Conservation (phyloP, 257 asterid genomes). For the Solanum chilense region DNA sequence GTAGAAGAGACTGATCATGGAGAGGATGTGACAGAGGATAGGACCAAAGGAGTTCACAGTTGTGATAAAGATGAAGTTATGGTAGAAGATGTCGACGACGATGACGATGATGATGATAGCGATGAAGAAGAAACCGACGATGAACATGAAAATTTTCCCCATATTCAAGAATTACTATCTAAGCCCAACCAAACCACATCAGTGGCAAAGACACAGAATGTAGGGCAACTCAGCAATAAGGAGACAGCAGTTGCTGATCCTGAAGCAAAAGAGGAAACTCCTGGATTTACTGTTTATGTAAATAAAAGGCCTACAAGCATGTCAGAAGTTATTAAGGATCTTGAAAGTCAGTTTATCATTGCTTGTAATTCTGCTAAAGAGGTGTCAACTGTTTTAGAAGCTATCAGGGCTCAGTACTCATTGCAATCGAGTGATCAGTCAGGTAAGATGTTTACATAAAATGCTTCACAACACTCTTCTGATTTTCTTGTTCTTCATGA, state of each 20-base stretch:
- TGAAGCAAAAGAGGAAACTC: slow-evolving; percentile 60
- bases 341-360: slow-evolving; percentile 63
- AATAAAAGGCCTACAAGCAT: slow-evolving; percentile 80
- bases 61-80: slow-evolving; percentile 46
- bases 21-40: slow-evolving; percentile 22
- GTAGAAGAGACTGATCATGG: slow-evolving; percentile 50
- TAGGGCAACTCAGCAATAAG: slow-evolving; percentile 43
- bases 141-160: slow-evolving; percentile 27
- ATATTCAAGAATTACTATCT: slow-evolving; percentile 20
- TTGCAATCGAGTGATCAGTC: slow-evolving; percentile 50
- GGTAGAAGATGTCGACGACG: slow-evolving; percentile 49
- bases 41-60: slow-evolving; percentile 11
- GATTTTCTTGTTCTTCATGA: neutral
- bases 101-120: slow-evolving; percentile 5
- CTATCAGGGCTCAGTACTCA: slow-evolving; percentile 62
- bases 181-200: slow-evolving; percentile 31
- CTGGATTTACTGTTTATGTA: slow-evolving; percentile 84
- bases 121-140: slow-evolving; percentile 23
- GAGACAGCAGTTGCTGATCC: slow-evolving; percentile 45
- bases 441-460: slow-evolving; percentile 27
- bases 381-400: slow-evolving; percentile 67
- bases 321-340: slow-evolving; percentile 87
- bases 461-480: neutral
- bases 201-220: slow-evolving; percentile 47
- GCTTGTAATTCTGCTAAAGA: slow-evolving; percentile 69